Conservation (phyloP, 2,329 filamentous ascomycete species). For the Aspergillus texensis region DNA sequence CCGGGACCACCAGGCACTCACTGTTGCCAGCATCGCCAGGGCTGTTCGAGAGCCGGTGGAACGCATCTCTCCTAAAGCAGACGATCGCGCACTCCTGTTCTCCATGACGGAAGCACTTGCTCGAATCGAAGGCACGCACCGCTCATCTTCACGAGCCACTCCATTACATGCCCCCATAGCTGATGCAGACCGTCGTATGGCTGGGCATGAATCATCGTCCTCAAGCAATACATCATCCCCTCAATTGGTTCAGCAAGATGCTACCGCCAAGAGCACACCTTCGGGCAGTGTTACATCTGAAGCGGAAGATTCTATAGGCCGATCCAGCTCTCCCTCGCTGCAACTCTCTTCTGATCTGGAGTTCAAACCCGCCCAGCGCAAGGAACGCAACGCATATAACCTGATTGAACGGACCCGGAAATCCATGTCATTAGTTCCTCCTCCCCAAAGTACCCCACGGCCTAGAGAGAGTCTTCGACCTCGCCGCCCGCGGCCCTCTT, state of each 20-base stretch:
- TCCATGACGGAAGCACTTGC: slow-evolving; percentile 38
- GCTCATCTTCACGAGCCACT: slow-evolving; percentile 10
- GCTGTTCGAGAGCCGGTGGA: slow-evolving; percentile 33
- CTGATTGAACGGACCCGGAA: slow-evolving; percentile 78
- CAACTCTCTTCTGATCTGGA: slow-evolving; percentile 13
- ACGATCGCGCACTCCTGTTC: slow-evolving; percentile 37
- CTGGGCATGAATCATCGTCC: not conserved
- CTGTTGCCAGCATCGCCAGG: slow-evolving; percentile 41
- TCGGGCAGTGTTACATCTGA: not conserved
- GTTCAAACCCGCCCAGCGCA: slow-evolving; percentile 4
- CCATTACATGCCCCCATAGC: not conserved
- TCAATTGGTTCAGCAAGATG: not conserved
- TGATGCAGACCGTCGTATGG: not conserved
- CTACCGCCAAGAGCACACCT: not conserved
- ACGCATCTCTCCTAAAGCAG: slow-evolving; percentile 23
- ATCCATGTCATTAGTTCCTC: slow-evolving; percentile 70
- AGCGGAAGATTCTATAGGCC: not conserved
- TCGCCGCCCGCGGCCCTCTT: slow-evolving; percentile 40
- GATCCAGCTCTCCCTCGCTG: slow-evolving; percentile 4
- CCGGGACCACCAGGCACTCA: slow-evolving; percentile 42
- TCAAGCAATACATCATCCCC: not conserved
- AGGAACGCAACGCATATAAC: slow-evolving; percentile 38
- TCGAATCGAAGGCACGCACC: slow-evolving; percentile 31
- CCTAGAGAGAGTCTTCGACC: slow-evolving; percentile 25
- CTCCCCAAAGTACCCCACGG: slow-evolving; percentile 22